Conservation (phyloP, 2,329 filamentous ascomycete genomes). For the Trichoderma brevicompactum region DNA sequence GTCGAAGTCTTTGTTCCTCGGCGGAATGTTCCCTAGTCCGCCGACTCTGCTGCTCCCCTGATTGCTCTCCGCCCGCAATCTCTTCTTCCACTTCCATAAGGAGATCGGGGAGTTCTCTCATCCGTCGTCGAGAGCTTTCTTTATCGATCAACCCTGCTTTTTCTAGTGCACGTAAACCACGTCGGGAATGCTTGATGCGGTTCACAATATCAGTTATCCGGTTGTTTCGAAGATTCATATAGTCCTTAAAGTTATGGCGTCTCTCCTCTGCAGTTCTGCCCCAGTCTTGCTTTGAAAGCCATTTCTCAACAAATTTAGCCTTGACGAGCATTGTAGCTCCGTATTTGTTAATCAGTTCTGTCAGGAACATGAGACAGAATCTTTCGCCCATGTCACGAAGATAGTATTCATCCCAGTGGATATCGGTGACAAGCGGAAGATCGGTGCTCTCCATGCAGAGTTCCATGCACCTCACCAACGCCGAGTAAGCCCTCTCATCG, state of each 20-base stretch:
- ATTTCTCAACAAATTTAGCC: constrained; percentile 70
- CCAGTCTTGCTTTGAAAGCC: constrained; percentile 76
- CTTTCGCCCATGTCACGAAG: constrained; percentile 66
- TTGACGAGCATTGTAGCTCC: constrained; percentile 61
- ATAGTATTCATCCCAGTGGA: constrained; percentile 65
- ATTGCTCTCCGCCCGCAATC: constrained; percentile 32
- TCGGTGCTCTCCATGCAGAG: constrained; percentile 56
- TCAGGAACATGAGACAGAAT: constrained; percentile 61
- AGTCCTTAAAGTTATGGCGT: constrained; percentile 57
- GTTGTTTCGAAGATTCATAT: constrained; percentile 56
- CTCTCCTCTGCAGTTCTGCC: constrained; percentile 59
- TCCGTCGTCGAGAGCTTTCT: constrained; percentile 38
- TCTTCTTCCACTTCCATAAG: constrained; percentile 43
- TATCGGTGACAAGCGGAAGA: constrained; percentile 57
- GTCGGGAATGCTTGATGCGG: constrained; percentile 52
- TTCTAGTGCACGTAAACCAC: constrained; percentile 57
- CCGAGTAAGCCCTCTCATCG: constrained; percentile 56
- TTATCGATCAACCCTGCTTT: constrained; percentile 54
- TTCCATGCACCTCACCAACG: constrained; percentile 64
- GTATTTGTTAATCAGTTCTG: constrained; percentile 63
- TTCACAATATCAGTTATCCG: constrained; percentile 57
- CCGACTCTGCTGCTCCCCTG: constrained; percentile 38
- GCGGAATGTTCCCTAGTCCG: constrained; percentile 56
- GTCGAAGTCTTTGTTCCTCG: constrained; percentile 73
- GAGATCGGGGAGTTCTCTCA: constrained; percentile 39